Evolutionary conservation across 2,329 filamentous ascomycete species (phyloP), one percentile per base, ranked within the genome.

Genomic region (Biscogniauxia mediterranea): DNA sequence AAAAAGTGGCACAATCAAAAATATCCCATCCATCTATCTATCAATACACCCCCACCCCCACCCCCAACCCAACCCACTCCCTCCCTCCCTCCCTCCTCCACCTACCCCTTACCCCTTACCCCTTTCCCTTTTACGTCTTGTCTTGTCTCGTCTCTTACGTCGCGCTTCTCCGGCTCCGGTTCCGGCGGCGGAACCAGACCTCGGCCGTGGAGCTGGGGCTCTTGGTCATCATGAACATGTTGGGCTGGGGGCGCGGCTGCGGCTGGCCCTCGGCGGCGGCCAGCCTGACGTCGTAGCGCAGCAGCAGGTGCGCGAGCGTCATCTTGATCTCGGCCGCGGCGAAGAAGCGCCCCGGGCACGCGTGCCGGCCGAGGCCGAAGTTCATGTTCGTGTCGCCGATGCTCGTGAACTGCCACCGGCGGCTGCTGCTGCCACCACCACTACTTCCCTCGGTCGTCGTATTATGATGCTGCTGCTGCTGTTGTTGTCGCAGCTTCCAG

Each of bases 321-420:
- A 80, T 68, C 69, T 81, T 81, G 69, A 80, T 78, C 71, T 80
- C 77, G 63, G 79, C 75, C 23, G 71, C 71, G 9, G 79, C 79
- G 63, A 81, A 80, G 74, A 80, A 81, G 0, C 78, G 73, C 0
- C 79, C 79, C 0, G 77, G 78, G 59, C 77, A 78, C 5, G 77
- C 77, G 61, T 78, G 75, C n/a, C 73, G 71, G 4, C 76, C 77
- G 0, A 75, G 73, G 1, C 77, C 77, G 58, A 78, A 78, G 19
- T 73, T 75, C 54, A 77, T 67, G 55, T 70, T 75, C 9, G 70
- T 67, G 60, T 76, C 69, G n/a, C 72, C 70, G 57, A 77, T 75
- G 65, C 74, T 77, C 25, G 76, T 71, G 63, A 73, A 73, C 54
- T 74, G 72, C 64, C 68, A 62, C 11, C 57, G 65, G 49, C 65